phyloP scores from a whole-genome alignment of 2,329 filamentous ascomycete genomes.

The Aspergillus sp. region DNA sequence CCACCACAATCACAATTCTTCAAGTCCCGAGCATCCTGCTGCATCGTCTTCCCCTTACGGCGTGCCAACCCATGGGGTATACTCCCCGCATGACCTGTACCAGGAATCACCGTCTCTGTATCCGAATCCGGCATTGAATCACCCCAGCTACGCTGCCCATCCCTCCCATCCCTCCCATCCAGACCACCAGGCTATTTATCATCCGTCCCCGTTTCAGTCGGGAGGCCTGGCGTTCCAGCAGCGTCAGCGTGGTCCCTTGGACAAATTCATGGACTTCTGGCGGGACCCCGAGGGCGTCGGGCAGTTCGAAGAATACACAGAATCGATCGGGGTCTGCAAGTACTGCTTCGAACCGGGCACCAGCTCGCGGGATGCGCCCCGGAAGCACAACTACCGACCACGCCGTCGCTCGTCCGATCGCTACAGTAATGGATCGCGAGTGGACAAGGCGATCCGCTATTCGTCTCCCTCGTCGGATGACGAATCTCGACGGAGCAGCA shows the following conservation, averaged over 20 bases:
- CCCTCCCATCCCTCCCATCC: slow-evolving; percentile 18
- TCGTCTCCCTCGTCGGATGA: slow-evolving; percentile 40
- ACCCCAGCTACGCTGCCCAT: slow-evolving; percentile 28
- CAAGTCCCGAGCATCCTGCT: slow-evolving; percentile 17
- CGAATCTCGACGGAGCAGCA: slow-evolving; percentile 36
- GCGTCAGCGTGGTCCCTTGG: slow-evolving; percentile 49
- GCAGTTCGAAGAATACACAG: slow-evolving; percentile 60
- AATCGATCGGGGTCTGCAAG: slow-evolving; percentile 58
- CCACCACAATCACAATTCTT: slow-evolving; percentile 25
- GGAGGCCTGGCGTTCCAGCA: slow-evolving; percentile 42
- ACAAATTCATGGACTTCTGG: slow-evolving; percentile 52
- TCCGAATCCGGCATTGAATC: slow-evolving; percentile 6
- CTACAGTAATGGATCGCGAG: slow-evolving; percentile 35
- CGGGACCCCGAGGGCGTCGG: slow-evolving; percentile 56
- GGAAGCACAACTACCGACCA: slow-evolving; percentile 50
- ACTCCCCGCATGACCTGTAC: not conserved
- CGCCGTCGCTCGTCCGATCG: slow-evolving; percentile 41
- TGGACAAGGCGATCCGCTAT: slow-evolving; percentile 55
- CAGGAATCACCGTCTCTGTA: slow-evolving; percentile 5
- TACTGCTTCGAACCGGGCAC: slow-evolving; percentile 57
- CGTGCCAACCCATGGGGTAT: not conserved
- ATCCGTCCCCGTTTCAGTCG: slow-evolving; percentile 19
- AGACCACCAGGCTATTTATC: slow-evolving; percentile 22
- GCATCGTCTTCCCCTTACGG: not conserved
- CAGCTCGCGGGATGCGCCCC: slow-evolving; percentile 49